Percentiles rank a stretch among this genome's conserved stretches.
phyloP scores from a whole-genome alignment of 768 basidiomycete species.

The Neoboletus brunneissimus region DNA sequence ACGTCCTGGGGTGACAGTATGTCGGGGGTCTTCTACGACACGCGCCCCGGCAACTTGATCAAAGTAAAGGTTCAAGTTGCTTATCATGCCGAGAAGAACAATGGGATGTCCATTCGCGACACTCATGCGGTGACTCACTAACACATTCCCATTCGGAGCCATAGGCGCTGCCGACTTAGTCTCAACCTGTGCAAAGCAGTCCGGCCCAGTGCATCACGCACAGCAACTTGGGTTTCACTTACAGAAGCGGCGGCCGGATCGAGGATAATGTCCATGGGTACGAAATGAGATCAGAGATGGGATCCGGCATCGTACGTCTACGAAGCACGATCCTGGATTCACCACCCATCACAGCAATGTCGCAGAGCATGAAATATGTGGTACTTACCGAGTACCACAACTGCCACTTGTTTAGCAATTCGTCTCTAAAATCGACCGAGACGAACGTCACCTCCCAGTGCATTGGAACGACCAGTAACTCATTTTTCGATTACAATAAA shows the following conservation, averaged over 20 bases:
- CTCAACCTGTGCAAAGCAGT: neutral
- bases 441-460: too few relatives aligned
- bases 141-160: neutral
- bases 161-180: neutral
- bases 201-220: neutral
- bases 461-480: too few relatives aligned
- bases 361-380: neutral
- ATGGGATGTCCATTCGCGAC: neutral
- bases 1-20: neutral
- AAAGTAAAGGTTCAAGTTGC: neutral
- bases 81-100: neutral
- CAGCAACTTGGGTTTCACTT: neutral
- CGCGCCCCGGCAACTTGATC: neutral
- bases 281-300: too few relatives aligned
- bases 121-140: too few relatives aligned
- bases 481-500: too few relatives aligned
- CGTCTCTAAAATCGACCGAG: neutral
- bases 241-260: neutral
- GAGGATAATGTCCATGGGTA: neutral
- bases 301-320: neutral
- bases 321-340: neutral
- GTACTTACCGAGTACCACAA: neutral
- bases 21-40: neutral
- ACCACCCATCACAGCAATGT: neutral
- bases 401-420: neutral